Percentiles rank a stretch among this genome's conserved stretches.
These are phyloP conservation scores for Sporothrix euskadiensis DNA, from an alignment of 2,329 filamentous ascomycete species.

Conservation along the genomic window DNA sequence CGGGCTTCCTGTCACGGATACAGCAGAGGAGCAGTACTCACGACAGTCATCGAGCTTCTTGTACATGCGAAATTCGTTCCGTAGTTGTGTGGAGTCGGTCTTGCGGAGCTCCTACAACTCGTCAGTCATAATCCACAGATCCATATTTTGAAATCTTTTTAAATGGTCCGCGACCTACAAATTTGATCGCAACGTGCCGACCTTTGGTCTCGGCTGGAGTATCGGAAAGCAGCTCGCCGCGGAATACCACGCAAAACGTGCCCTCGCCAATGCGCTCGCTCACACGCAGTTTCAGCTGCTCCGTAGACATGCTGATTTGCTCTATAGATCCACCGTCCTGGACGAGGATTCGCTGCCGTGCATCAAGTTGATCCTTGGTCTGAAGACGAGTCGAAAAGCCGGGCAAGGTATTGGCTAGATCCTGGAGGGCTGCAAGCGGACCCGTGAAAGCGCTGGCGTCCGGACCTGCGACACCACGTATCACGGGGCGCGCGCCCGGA, in stretches of 20 bases:
- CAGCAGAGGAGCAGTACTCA: constrained; percentile 3
- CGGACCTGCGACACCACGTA: neutral
- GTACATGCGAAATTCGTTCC: constrained; percentile 34
- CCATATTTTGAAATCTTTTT: neutral
- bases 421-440: constrained; percentile 28
- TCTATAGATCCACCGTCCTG: constrained; percentile 24
- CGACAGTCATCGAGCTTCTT: constrained; percentile 28
- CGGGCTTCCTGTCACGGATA: neutral
- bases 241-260: constrained; percentile 33
- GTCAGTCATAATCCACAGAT: neutral
- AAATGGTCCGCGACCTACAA: constrained; percentile 25
- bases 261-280: constrained; percentile 30
- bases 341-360: constrained; percentile 54
- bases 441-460: neutral
- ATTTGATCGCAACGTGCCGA: constrained; percentile 28
- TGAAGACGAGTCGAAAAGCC: constrained; percentile 53
- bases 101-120: constrained; percentile 29
- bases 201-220: too few relatives aligned
- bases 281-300: constrained; percentile 28
- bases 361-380: constrained; percentile 81
- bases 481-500: constrained; percentile 28
- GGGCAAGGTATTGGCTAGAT: constrained; percentile 24
- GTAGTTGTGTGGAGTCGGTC: constrained; percentile 32
- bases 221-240: constrained; percentile 21
- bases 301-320: constrained; percentile 18